Evolutionary conservation across 2,329 filamentous ascomycete species (phyloP).

Genomic region (Pseudopyricularia cyperi): DNA sequence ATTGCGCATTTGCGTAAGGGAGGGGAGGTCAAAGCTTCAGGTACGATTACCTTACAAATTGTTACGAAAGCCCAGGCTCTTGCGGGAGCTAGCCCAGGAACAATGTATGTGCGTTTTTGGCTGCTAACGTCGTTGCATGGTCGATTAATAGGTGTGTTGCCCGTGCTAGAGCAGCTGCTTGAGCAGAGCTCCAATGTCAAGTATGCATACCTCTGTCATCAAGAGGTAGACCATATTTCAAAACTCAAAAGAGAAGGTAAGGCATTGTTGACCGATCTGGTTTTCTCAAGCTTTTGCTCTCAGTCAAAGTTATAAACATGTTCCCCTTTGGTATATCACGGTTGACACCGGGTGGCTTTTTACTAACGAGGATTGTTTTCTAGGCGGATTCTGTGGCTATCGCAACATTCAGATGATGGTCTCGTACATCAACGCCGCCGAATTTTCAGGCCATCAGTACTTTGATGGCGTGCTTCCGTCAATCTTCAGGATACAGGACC

Average conservation of each 20-base stretch:
- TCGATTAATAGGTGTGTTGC: constrained; percentile 38
- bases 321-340: neutral
- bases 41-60: constrained; percentile 16
- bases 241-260: constrained; percentile 64
- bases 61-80: too few species aligned
- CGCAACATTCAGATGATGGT: constrained; percentile 87
- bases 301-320: neutral
- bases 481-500: constrained; percentile 71
- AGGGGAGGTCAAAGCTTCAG: constrained; percentile 39
- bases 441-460: constrained; percentile 40
- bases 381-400: constrained; percentile 86
- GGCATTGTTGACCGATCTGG: neutral
- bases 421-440: constrained; percentile 58
- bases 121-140: neutral
- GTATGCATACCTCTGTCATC: constrained; percentile 69
- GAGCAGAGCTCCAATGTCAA: constrained; percentile 50
- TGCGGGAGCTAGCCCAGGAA: too few species aligned
- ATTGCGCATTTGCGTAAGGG: constrained; percentile 46
- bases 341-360: neutral
- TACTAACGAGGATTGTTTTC: neutral
- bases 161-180: constrained; percentile 49
- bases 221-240: constrained; percentile 63
- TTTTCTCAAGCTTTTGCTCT: neutral
- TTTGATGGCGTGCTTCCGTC: constrained; percentile 58
- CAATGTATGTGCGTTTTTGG: neutral